phyloP scores from a whole-genome alignment of 768 basidiomycete species.

The Hypsizygus marmoreus region DNA sequence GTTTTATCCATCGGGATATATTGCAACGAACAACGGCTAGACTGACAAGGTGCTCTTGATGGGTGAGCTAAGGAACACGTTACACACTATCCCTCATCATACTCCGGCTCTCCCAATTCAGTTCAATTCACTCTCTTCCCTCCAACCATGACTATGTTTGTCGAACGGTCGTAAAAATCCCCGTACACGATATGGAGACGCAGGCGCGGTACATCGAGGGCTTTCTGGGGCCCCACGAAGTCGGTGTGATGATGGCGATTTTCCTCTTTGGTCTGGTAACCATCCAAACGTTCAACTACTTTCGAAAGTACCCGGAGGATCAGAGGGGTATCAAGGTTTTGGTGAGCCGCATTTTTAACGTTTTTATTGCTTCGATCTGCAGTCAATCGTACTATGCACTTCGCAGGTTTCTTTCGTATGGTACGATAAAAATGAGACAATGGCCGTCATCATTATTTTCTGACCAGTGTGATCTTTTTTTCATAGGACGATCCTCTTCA shows the following conservation, averaged over 20 bases:
- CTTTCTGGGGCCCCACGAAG: not conserved
- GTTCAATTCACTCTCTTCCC: no score
- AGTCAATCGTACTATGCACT: not conserved
- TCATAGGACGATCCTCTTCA: conserved; percentile 3
- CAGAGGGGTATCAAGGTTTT: conserved; percentile 2
- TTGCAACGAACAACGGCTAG: no score
- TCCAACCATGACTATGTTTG: no score
- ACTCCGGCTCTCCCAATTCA: no score
- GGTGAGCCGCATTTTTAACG: not conserved
- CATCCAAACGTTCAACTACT: conserved; percentile 3
- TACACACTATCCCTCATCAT: no score
- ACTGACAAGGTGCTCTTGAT: no score
- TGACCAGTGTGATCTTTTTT: not conserved
- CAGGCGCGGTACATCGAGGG: conserved; percentile 2
- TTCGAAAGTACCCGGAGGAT: conserved; percentile 8
- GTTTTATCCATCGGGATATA: no score
- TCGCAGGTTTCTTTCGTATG: conserved; percentile 9
- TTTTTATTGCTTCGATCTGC: not conserved
- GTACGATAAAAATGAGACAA: not conserved
- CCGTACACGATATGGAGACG: not conserved
- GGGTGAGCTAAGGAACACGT: no score
- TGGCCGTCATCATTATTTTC: not conserved
- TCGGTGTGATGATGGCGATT: conserved; percentile 4
- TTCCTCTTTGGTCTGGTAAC: conserved; percentile 9
- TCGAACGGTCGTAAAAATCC: no score